phyloP scores from a whole-genome alignment of 2,329 filamentous ascomycete genomes.

The Calonectria naviculata region DNA sequence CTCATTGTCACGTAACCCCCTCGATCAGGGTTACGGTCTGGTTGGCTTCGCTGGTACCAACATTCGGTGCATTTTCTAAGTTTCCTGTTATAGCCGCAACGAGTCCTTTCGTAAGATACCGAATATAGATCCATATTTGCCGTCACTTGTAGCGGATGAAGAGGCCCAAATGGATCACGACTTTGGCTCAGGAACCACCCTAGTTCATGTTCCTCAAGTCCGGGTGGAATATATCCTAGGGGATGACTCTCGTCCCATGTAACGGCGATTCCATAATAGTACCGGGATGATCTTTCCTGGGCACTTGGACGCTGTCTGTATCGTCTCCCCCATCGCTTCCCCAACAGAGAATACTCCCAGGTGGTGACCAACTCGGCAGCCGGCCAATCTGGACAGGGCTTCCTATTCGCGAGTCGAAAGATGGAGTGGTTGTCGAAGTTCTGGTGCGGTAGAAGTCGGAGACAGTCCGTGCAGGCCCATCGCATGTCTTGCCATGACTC shows the following conservation, averaged over 20 bases:
- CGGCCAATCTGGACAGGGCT: neutral
- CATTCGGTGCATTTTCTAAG: neutral
- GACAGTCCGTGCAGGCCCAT: neutral
- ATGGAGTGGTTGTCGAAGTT: neutral
- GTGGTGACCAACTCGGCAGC: neutral
- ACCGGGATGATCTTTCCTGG: neutral
- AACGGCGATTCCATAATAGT: neutral
- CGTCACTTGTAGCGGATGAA: neutral
- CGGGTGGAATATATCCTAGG: neutral
- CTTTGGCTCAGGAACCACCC: neutral
- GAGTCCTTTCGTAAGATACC: neutral
- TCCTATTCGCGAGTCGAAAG: neutral
- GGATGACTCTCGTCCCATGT: neutral
- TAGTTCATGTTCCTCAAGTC: neutral
- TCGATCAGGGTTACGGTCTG: neutral
- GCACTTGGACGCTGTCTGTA: neutral
- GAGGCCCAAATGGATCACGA: neutral
- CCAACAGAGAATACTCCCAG: neutral
- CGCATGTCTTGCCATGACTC: neutral
- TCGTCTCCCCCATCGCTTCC: neutral
- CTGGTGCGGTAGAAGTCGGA: neutral
- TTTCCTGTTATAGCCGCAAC: neutral
- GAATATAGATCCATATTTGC: neutral
- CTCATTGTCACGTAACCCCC: neutral
- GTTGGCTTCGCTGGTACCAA: neutral